Evolutionary conservation across 106 monocot genomes (phyloP), one percentile per base, ranked within the genome.

Genomic region (Dendrobium nobile): DNA sequence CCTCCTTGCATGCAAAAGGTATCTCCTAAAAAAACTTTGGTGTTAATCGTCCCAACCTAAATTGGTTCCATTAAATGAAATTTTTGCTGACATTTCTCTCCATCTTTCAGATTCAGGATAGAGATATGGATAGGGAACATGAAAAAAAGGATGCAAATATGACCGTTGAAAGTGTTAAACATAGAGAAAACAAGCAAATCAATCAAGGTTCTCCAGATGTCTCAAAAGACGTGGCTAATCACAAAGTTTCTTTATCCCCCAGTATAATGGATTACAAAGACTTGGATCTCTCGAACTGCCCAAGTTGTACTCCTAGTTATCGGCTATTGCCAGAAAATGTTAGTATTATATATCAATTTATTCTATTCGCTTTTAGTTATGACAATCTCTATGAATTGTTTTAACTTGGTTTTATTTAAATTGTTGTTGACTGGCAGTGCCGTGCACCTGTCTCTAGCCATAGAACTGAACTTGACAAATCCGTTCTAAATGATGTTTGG

Each of bases 221-320:
- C 45, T 77, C 84, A 65, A 92, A 89, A 77, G 89, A 89, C 56
- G 79, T 75, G 54, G 64, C 80, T 28, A 43, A 41, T 76, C 89
- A 89, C 28, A 86, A 87, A 81, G 78, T 48, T 68, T 79, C 84
- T 79, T 83, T 84, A 75, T 77, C 73, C 67, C 55, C 56, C 56
- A 84, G 42, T 45, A 88, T 89, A 84, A 87, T 89, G 56, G 89
- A 92, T 77, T 78, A 82, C 47, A 77, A 41, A 72, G 92, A 95
- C 76, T 88, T 90, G 79, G 90, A 95, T 83, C 90, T 87, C 16
- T 87, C 87, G 58, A 92, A 84, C 74, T 89, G 87, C 73, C 75
- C 84, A 33, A 87, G 84, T 4, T 92, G 92, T 72, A 90, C 92
- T 20, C 87, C 95, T 68, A 95, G 92, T 80, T 95, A 95, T 73